Evolutionary conservation across 495 filamentous ascomycete genomes (phyloP).

Genomic region (Hapsidospora chrysogenum): DNA sequence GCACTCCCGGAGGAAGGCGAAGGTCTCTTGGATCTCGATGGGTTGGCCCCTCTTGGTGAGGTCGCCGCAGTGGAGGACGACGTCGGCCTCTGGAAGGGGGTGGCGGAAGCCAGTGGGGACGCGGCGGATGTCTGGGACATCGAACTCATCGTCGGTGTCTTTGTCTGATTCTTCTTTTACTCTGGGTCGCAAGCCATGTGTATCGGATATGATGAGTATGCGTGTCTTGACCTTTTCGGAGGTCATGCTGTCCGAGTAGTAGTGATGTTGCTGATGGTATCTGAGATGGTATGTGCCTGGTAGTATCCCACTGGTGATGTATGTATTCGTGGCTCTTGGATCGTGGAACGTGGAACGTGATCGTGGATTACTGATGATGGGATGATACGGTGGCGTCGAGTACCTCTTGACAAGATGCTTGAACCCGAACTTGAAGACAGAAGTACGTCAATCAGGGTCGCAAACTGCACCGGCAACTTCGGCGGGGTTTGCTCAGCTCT

Average conservation of each 20-base stretch:
- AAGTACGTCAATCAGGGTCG: too few species aligned
- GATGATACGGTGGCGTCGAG: background rate
- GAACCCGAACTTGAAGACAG: too few species aligned
- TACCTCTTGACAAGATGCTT: background rate
- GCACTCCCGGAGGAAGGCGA: constrained; percentile 37
- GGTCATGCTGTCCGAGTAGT: background rate
- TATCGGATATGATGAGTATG: constrained; percentile 46
- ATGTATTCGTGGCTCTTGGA: too few species aligned
- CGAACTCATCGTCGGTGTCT: constrained; percentile 7
- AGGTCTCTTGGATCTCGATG: constrained; percentile 30
- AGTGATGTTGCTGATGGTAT: background rate
- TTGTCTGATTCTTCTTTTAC: background rate
- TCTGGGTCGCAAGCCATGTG: constrained; percentile 24
- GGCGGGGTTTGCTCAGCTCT: too few species aligned
- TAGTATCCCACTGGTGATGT: too few species aligned
- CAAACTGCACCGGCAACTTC: too few species aligned
- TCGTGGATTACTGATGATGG: background rate
- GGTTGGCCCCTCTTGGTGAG: constrained; percentile 45
- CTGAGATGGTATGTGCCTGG: too few species aligned
- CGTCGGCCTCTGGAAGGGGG: constrained; percentile 33
- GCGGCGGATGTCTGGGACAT: background rate
- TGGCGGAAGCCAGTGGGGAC: constrained; percentile 7
- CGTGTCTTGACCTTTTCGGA: constrained; percentile 11
- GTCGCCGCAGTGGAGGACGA: constrained; percentile 62
- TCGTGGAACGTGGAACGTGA: background rate